These are phyloP conservation scores for Casuarina cunninghamiana DNA, from an alignment of 306 rosid species.

Conservation along the genomic window DNA sequence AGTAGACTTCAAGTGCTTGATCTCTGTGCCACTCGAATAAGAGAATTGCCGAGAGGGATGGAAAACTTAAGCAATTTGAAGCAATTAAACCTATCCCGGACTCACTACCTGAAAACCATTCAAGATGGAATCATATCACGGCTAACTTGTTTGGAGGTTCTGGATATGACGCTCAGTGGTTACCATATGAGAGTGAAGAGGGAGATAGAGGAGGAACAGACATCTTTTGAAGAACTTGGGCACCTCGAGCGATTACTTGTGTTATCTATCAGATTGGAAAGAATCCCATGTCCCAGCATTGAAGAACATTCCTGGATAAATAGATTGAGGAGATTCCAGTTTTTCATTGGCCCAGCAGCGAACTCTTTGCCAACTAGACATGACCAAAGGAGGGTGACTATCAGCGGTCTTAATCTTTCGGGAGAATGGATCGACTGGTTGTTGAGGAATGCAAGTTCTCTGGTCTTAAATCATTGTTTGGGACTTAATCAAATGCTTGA, in stretches of 20 bases:
- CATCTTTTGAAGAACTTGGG: slow-evolving; percentile 24
- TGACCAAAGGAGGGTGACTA: background rate
- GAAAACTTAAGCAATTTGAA: background rate
- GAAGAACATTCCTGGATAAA: slow-evolving; percentile 19
- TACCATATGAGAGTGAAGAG: background rate
- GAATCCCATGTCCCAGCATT: slow-evolving; percentile 1
- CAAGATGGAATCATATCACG: background rate
- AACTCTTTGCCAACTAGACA: background rate
- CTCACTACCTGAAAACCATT: slow-evolving; percentile 5
- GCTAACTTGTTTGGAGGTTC: background rate
- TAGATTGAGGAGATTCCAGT: slow-evolving; percentile 18
- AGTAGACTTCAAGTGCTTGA: slow-evolving; percentile 16
- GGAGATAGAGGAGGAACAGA: background rate
- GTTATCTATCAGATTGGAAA: slow-evolving; percentile 19
- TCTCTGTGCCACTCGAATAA: background rate
- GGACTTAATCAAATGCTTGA: slow-evolving; percentile 20
- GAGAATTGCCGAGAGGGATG: background rate
- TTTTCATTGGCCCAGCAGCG: slow-evolving; percentile 11
- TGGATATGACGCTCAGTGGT: background rate
- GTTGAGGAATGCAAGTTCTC: slow-evolving; percentile 14
- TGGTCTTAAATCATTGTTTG: slow-evolving; percentile 6
- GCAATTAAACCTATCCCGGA: background rate
- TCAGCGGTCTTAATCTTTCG: slow-evolving; percentile 6
- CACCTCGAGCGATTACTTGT: background rate
- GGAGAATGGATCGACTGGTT: slow-evolving; percentile 20